Percentiles rank a stretch among this genome's conserved stretches.
Evolutionary conservation across 2,329 filamentous ascomycete species (phyloP).

Genomic region (Talaromyces marneffei): DNA sequence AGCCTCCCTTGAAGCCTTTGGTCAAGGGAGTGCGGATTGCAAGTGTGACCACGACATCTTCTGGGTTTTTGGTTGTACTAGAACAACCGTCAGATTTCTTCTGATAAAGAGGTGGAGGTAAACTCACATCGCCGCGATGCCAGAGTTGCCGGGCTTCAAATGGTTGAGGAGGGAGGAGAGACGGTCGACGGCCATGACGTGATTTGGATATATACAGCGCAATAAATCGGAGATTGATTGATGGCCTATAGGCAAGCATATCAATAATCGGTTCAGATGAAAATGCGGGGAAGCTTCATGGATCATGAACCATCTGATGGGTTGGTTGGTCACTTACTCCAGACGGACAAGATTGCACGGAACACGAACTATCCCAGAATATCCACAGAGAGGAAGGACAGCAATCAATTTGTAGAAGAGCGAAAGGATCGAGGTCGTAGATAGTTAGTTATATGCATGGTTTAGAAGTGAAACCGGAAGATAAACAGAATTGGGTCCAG

Average conservation of each 20-base stretch:
- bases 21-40: constrained; percentile 82
- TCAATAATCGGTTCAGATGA: not conserved
- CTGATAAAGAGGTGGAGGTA: too few relatives aligned
- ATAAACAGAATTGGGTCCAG: not conserved
- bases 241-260: not conserved
- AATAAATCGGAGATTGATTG: not conserved
- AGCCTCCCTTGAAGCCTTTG: constrained; percentile 84
- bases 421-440: not conserved
- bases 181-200: constrained; percentile 75
- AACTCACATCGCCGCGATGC: constrained; percentile 70
- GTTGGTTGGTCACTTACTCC: not conserved
- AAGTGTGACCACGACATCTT: constrained; percentile 94
- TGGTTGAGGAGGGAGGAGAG: constrained; percentile 84
- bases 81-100: not conserved
- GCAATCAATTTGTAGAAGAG: not conserved
- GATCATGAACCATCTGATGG: not conserved
- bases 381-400: not conserved
- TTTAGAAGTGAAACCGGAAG: not conserved
- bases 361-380: too few relatives aligned
- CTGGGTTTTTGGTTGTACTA: constrained; percentile 85
- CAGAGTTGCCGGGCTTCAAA: constrained; percentile 60
- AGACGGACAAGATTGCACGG: not conserved
- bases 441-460: not conserved
- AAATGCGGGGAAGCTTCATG: constrained; percentile 1
- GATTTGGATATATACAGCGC: not conserved